These are phyloP conservation scores for Pleodorina starrii DNA, from an alignment of 139 green algal genomes.

Conservation along the genomic window DNA sequence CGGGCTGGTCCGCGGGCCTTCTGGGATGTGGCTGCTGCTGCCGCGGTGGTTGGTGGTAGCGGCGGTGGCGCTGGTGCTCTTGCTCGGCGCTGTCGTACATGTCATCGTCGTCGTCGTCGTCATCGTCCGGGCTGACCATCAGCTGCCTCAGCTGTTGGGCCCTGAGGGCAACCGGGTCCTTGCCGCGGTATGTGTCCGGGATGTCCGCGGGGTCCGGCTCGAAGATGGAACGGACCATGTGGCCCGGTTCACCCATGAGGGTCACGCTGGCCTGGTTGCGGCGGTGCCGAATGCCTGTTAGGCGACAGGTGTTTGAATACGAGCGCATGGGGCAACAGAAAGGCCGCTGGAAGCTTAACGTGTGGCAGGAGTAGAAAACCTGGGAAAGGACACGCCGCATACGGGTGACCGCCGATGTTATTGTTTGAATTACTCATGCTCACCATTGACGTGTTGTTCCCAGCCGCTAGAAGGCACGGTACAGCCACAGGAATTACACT, in stretches of 20 bases:
- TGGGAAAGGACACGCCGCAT: too few relatives aligned
- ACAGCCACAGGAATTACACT: conserved; percentile 28
- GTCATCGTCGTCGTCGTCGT: too few relatives aligned
- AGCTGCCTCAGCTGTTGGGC: background rate
- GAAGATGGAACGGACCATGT: conserved; percentile 25
- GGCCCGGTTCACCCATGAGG: conserved; percentile 12
- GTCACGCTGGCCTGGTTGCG: conserved; percentile 23
- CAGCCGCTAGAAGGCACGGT: background rate
- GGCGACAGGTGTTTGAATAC: background rate
- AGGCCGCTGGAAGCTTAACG: too few relatives aligned
- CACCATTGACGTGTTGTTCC: conserved; percentile 22
- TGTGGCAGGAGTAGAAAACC: too few relatives aligned
- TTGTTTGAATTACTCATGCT: background rate
- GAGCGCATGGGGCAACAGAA: too few relatives aligned
- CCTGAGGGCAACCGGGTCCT: background rate
- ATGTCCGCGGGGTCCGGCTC: background rate
- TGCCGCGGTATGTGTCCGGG: background rate
- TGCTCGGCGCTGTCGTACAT: background rate
- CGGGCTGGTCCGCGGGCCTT: too few relatives aligned
- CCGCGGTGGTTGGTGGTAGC: too few relatives aligned
- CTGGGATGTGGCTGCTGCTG: too few relatives aligned
- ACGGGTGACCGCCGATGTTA: too few relatives aligned
- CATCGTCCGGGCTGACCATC: too few relatives aligned
- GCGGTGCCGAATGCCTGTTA: conserved; percentile 23
- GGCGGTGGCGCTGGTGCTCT: too few relatives aligned